Evolutionary conservation across 169 alveolate genomes (phyloP), one percentile per base, ranked within the genome.

Genomic region (Pseudocohnilembus persalinus): DNA sequence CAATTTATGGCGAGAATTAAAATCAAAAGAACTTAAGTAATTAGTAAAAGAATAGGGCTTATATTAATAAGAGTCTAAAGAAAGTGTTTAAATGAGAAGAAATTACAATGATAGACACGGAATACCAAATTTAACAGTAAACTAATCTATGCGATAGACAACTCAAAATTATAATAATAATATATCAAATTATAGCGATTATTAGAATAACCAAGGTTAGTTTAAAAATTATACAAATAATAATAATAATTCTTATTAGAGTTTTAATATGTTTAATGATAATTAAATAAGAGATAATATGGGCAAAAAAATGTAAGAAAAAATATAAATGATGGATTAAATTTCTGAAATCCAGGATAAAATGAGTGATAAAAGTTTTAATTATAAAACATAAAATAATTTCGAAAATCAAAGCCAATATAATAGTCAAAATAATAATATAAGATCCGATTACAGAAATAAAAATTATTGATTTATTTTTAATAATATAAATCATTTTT

Each of bases 1-100:
- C n/a, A 84, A 85, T 73, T 72, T 85, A 31, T 85, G 89, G 89
- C 78, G 83, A 31, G 89, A 85, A 32, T 77, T 85, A 25, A 85
- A 85, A 63, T 49, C 84, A 0, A 79, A 79, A 79, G 84, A 79
- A 29, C 49, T 79, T 16, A 24, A 79, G 29, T 79, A 79, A 79
- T 30, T 79, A 25, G 68, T 49, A 20, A 49, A 20, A 49, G 68
- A 49, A 49, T 49, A 49, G 68, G 68, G 68, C 20, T 11, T 49
- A 11, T 20, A 11, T 49, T 79, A 49, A 16, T 29, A 79, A 29
- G 84, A 79, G 29, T 68, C 32, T 27, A 77, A 77, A 33, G 28
- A 64, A 26, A 77, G 35, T 26, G 68, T 33, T 33, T 77, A 33
- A 77, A 77, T n/a, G 16, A 64, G 25, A 20, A 64, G 16, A 64